Percentiles rank a stretch among this genome's conserved stretches.
phyloP scores from a whole-genome alignment of 176 grass and related monocot genomes.

The Musa troglodytarum region DNA sequence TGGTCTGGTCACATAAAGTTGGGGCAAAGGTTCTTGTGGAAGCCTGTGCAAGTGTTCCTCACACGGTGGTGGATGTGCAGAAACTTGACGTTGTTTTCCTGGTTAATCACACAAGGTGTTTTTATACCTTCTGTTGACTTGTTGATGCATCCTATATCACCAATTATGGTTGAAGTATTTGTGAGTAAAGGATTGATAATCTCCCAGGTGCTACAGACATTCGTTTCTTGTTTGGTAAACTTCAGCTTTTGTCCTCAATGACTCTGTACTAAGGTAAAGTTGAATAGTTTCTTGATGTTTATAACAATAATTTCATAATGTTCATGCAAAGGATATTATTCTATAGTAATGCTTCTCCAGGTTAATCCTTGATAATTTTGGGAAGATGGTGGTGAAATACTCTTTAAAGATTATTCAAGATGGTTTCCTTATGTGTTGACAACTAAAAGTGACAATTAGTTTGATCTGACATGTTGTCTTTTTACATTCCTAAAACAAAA shows the following conservation, averaged over 20 bases:
- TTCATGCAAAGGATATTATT: not conserved
- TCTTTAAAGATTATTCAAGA: slow-evolving; percentile 59
- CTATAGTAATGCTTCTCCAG: not conserved
- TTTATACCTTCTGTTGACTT: not conserved
- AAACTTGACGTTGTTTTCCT: slow-evolving; percentile 85
- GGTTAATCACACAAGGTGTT: slow-evolving; percentile 89
- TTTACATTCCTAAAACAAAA: not conserved
- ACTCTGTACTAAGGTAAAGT: slow-evolving; percentile 75
- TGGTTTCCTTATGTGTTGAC: not conserved
- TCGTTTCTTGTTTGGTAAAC: slow-evolving; percentile 74
- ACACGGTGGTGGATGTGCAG: slow-evolving; percentile 88
- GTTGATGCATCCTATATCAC: not conserved
- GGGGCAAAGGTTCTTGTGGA: slow-evolving; percentile 93
- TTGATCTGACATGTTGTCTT: not conserved
- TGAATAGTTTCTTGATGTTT: not conserved
- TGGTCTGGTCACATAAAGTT: slow-evolving; percentile 51
- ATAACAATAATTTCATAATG: not conserved
- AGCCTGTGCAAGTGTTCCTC: slow-evolving; percentile 96
- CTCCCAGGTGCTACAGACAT: slow-evolving; percentile 92
- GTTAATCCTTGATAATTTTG: slow-evolving; percentile 13
- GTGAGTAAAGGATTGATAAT: slow-evolving; percentile 44
- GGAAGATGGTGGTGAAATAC: slow-evolving; percentile 89
- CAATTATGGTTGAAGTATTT: slow-evolving; percentile 12
- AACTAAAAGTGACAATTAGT: not conserved
- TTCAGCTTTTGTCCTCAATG: slow-evolving; percentile 70